Percentiles rank a stretch among this genome's conserved stretches.
These are phyloP conservation scores for Podospora didyma DNA, from an alignment of 495 filamentous ascomycete species.

Conservation along the genomic window DNA sequence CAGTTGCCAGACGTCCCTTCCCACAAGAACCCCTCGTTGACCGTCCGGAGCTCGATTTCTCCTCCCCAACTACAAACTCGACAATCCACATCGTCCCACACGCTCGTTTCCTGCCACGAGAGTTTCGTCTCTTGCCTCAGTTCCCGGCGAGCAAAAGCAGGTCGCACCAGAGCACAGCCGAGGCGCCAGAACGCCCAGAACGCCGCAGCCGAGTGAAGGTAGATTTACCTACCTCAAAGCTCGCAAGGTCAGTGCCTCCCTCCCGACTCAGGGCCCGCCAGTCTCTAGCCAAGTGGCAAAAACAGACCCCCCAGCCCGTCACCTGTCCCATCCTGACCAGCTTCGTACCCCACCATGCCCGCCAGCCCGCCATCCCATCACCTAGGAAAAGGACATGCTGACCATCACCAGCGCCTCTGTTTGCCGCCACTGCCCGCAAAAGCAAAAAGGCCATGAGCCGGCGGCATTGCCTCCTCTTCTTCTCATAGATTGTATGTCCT, in stretches of 20 bases:
- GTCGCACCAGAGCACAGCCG: neutral
- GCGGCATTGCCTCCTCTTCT: constrained; percentile 19
- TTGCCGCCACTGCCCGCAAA: constrained; percentile 25
- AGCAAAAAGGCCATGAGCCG: constrained; percentile 21
- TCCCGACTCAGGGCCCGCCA: constrained; percentile 9
- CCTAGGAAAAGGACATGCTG: constrained; percentile 3
- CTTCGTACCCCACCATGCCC: constrained; percentile 5
- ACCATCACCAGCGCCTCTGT: constrained; percentile 13
- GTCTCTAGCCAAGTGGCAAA: constrained; percentile 17
- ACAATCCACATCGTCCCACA: constrained; percentile 1
- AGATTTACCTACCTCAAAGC: no score
- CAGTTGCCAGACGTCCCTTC: constrained; percentile 2
- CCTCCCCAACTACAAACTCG: neutral
- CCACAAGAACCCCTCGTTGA: constrained; percentile 2
- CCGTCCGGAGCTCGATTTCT: neutral
- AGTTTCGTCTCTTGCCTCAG: neutral
- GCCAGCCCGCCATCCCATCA: neutral
- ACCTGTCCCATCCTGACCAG: constrained; percentile 18
- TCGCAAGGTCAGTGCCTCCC: neutral
- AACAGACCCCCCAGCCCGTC: constrained; percentile 18
- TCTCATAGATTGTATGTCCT: constrained; percentile 12
- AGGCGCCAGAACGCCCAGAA: neutral
- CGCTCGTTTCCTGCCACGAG: neutral
- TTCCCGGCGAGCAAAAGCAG: neutral
- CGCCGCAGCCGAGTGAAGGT: no score